Conservation (phyloP, 768 basidiomycete species). For the Leccinum boreale region DNA sequence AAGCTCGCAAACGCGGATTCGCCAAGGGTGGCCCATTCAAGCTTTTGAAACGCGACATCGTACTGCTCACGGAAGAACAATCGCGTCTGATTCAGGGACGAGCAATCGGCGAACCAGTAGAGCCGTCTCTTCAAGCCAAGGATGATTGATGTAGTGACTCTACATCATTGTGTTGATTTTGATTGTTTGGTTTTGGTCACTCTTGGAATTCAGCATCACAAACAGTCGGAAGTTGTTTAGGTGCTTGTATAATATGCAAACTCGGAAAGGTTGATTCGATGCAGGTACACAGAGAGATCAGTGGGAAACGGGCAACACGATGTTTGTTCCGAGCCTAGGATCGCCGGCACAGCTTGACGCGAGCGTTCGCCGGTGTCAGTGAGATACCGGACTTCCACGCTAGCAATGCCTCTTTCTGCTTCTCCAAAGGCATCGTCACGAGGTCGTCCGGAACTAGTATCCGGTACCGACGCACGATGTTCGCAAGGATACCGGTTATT, state of each 20-base stretch:
- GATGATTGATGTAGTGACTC: background rate
- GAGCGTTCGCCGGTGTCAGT: slow-evolving; percentile 31
- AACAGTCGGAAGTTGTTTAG: background rate
- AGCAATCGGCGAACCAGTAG: slow-evolving; percentile 10
- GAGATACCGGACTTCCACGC: slow-evolving; percentile 38
- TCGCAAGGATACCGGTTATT: slow-evolving; percentile 41
- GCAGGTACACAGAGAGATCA: background rate
- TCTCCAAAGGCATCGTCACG: slow-evolving; percentile 21
- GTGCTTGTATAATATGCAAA: background rate
- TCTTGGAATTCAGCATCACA: background rate
- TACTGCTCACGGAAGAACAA: slow-evolving; percentile 43
- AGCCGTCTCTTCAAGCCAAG: background rate
- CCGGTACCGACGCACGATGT: slow-evolving; percentile 40
- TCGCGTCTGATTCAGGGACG: slow-evolving; percentile 29
- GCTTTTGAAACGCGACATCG: slow-evolving; percentile 44
- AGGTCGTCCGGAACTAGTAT: slow-evolving; percentile 40
- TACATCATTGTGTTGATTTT: background rate
- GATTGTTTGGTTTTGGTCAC: background rate
- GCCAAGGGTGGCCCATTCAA: slow-evolving; percentile 45
- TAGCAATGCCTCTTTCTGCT: slow-evolving; percentile 34
- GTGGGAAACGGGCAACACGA: background rate
- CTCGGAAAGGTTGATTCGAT: background rate
- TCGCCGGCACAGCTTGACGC: slow-evolving; percentile 23
- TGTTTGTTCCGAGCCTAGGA: background rate
- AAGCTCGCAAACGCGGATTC: slow-evolving; percentile 52